A percentile compares a stretch with the other conserved stretches of the same genome.
These are phyloP conservation scores for Pisolithus microcarpus DNA, from an alignment of 768 basidiomycete genomes.

Conservation along the genomic window DNA sequence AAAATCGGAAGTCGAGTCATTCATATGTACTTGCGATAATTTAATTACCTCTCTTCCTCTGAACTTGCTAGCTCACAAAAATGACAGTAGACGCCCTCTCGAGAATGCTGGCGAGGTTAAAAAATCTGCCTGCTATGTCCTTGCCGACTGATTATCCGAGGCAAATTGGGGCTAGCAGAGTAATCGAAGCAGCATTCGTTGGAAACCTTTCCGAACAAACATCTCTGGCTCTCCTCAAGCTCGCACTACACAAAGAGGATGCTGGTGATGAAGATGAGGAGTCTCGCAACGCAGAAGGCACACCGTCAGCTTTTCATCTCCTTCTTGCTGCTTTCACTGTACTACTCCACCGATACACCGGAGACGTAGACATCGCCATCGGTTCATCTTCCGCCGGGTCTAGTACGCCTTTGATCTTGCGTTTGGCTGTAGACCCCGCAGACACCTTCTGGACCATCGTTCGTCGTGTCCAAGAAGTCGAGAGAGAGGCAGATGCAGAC, in stretches of 20 bases:
- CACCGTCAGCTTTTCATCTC: conserved; percentile 84
- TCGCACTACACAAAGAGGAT: conserved; percentile 65
- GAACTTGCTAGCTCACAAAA: background rate
- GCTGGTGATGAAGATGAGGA: conserved; percentile 46
- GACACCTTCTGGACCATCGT: conserved; percentile 90
- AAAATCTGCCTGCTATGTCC: conserved; percentile 81
- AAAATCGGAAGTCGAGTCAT: background rate
- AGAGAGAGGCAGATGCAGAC: conserved; percentile 77
- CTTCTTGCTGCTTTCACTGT: conserved; percentile 89
- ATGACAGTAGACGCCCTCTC: conserved; percentile 33
- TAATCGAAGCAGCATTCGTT: conserved; percentile 79
- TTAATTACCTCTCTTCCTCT: background rate
- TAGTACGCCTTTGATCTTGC: conserved; percentile 75
- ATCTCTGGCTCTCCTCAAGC: conserved; percentile 72
- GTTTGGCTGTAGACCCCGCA: conserved; percentile 72
- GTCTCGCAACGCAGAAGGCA: conserved; percentile 26
- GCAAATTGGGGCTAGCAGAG: conserved; percentile 59
- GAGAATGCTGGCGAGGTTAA: conserved; percentile 58
- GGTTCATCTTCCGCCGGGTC: conserved; percentile 76
- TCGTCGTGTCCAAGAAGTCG: conserved; percentile 74
- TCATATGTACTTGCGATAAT: background rate
- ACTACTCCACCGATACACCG: conserved; percentile 89
- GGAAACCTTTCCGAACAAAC: conserved; percentile 68
- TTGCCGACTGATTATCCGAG: conserved; percentile 95
- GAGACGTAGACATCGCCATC: conserved; percentile 89